Base-by-base conservation (phyloP, 2,329 filamentous ascomycete species). In the Claviceps sp. region DNA sequence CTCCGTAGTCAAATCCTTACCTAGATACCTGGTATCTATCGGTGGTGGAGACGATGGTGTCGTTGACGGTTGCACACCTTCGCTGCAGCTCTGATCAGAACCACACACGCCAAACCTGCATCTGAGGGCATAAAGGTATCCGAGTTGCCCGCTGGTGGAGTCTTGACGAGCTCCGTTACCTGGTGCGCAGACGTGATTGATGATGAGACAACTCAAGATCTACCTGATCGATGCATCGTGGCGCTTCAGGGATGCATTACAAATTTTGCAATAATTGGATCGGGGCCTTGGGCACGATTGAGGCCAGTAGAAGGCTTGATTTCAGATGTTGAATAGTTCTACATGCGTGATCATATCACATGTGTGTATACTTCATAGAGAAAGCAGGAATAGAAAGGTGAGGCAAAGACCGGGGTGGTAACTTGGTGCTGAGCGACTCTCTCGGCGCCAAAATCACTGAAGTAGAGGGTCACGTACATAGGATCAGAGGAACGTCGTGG, bases 111-210 rank as follows among this genome's bases (percentile, higher is more conserved):
- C 43, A 54, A 53, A n/a, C 26, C 50, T 14, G 20, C 47, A 2
- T 3, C 43, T 4, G 45, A 52, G 43, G 51, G 40, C 39, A 55
- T 13, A 16, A 34, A 20, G 20, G 20, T 5, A 14, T 22, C 9
- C 14, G 47, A 3, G 52, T 56, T 26, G 20, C 50, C 20, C 50
- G 52, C 42, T 42, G 56, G 51, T 54, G 14, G 55, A 57, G 22
- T 59, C 57, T 53, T 56, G 2, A 55, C 53, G 38, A 52, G 13
- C 16, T 16, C 9, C 11, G 34, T 14, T 20, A 43, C 36, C 26
- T 51, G 49, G 47, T 37, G 45, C 14, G 23, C 17, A 20, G 22
- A 9, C 20, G n/a, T 17, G 9, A 23, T 29, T 14, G 37, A 38
- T 22, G 36, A 14, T 26, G 36, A 13, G 16, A 9, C 51, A 5